Conservation (phyloP, 202 grass and related monocot species). For the Dendrocalamus latiflorus region DNA sequence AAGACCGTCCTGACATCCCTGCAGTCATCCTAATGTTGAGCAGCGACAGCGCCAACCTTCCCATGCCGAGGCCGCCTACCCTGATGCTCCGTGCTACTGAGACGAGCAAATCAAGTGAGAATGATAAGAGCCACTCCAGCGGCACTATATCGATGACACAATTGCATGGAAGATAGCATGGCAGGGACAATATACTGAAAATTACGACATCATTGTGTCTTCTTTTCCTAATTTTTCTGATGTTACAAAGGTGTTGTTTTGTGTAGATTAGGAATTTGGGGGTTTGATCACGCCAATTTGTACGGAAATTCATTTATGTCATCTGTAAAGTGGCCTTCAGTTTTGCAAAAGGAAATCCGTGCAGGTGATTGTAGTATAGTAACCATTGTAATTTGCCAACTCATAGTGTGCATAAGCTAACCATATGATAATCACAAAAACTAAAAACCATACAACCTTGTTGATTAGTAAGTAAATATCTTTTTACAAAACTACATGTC, state of each 20-base stretch:
- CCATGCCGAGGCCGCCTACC: constrained; percentile 58
- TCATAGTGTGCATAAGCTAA: too few relatives aligned
- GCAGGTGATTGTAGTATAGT: too few relatives aligned
- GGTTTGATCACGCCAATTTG: not conserved
- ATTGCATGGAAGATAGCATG: constrained; percentile 48
- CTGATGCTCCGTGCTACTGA: constrained; percentile 46
- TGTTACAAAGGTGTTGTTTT: not conserved
- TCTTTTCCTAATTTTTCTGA: not conserved
- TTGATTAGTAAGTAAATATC: too few relatives aligned
- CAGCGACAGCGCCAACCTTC: constrained; percentile 43
- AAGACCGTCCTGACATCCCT: constrained; percentile 64
- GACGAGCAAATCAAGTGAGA: constrained; percentile 38
- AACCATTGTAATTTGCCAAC: too few relatives aligned
- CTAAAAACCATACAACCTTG: too few relatives aligned
- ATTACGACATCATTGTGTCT: not conserved
- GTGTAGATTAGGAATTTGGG: constrained; percentile 1
- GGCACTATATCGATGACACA: constrained; percentile 50
- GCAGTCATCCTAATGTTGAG: constrained; percentile 60
- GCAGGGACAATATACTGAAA: constrained; percentile 1
- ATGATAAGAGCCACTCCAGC: constrained; percentile 43
- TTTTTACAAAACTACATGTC: too few relatives aligned
- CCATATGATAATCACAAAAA: too few relatives aligned
- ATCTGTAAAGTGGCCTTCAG: too few relatives aligned
- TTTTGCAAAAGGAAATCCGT: too few relatives aligned
- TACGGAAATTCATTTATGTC: not conserved